A percentile compares a stretch with the other conserved stretches of the same genome.
These are phyloP conservation scores for Gracilaria gracilis DNA, from an alignment of 23 red algal genomes.

Conservation along the genomic window DNA sequence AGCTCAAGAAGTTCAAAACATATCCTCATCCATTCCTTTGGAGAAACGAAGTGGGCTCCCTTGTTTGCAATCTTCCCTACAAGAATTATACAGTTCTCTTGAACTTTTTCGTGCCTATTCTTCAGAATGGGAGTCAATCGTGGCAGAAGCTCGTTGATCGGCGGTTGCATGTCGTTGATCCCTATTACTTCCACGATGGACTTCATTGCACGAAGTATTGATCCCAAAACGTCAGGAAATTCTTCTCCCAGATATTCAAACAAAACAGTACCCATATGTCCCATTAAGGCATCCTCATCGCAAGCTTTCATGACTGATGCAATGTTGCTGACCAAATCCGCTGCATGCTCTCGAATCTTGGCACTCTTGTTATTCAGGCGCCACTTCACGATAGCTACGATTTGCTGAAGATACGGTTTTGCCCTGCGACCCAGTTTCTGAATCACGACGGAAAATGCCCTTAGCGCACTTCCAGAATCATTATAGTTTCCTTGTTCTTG, in stretches of 20 bases:
- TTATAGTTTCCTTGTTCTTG: constrained; percentile 81
- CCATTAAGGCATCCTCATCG: constrained; percentile 76
- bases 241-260: constrained; percentile 94
- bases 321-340: constrained; percentile 76
- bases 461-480: constrained; percentile 57
- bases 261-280: constrained; percentile 87
- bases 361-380: constrained; percentile 84
- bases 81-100: constrained; percentile 95
- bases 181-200: constrained; percentile 84
- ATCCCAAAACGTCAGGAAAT: constrained; percentile 92
- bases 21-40: constrained; percentile 94
- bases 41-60: constrained; percentile 74
- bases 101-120: constrained; percentile 92
- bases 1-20: constrained; percentile 93
- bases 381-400: constrained; percentile 84
- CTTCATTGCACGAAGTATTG: constrained; percentile 86
- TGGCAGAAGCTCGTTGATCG: constrained; percentile 89
- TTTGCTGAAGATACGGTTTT: constrained; percentile 82
- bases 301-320: constrained; percentile 76
- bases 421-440: constrained; percentile 68
- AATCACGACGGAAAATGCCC: constrained; percentile 73
- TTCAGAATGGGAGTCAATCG: constrained; percentile 92
- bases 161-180: constrained; percentile 80
- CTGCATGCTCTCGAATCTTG: constrained; percentile 87
- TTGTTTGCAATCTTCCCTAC: constrained; percentile 88